These are phyloP conservation scores for Plectranthus barbatus DNA, from an alignment of 257 asterid species.

Conservation along the genomic window DNA sequence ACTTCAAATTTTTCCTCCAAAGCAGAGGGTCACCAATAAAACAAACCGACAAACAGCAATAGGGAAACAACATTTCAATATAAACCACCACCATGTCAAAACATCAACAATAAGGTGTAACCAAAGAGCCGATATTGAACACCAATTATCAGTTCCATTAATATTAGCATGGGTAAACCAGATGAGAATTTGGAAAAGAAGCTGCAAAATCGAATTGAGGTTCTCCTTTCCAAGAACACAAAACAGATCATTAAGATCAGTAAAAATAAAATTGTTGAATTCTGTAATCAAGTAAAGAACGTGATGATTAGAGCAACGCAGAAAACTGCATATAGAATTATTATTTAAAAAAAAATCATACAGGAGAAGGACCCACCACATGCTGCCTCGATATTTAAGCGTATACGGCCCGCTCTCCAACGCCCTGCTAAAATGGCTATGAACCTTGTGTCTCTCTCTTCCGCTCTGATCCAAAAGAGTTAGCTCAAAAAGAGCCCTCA, in stretches of 20 bases:
- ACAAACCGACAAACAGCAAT: background rate
- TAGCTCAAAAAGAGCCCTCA: slow-evolving; percentile 85
- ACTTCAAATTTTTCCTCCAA: background rate
- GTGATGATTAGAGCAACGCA: background rate
- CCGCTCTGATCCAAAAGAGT: slow-evolving; percentile 93
- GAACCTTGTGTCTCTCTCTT: slow-evolving; percentile 82
- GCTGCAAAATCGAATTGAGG: background rate
- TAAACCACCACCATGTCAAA: background rate
- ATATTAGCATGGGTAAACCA: background rate
- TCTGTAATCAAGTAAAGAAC: background rate
- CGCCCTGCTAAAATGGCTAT: slow-evolving; percentile 85
- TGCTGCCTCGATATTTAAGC: slow-evolving; percentile 82
- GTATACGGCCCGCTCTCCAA: slow-evolving; percentile 91
- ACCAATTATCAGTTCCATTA: background rate
- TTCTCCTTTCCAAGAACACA: background rate
- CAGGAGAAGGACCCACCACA: slow-evolving; percentile 53
- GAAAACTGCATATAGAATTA: too few relatives aligned
- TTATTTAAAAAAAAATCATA: too few relatives aligned
- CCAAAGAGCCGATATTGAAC: background rate
- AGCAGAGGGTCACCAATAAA: background rate
- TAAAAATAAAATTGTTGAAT: background rate
- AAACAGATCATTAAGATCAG: background rate
- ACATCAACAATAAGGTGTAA: background rate
- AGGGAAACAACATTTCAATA: background rate
- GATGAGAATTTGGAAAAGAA: background rate